Percentiles rank a stretch among this genome's conserved stretches.
These are phyloP conservation scores for Phytophthora hybrid DNA, from an alignment of 352 stramenopile genomes.

Conservation along the genomic window DNA sequence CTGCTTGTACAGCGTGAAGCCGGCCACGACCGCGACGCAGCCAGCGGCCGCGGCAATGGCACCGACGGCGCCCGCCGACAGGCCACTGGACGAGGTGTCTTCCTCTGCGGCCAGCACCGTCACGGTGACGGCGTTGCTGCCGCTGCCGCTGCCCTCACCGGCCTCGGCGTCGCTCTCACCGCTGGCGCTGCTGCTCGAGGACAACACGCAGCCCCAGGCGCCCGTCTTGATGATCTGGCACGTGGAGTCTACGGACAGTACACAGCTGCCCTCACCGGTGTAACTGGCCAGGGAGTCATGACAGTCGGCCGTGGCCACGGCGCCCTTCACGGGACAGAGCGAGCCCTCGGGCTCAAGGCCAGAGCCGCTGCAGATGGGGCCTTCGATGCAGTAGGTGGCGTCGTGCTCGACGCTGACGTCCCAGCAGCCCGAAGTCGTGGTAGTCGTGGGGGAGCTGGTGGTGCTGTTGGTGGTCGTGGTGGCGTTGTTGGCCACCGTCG, in stretches of 20 bases:
- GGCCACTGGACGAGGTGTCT: constrained; percentile 3
- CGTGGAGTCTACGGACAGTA: constrained; percentile 53
- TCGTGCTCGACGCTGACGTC: constrained; percentile 51
- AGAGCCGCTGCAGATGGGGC: constrained; percentile 50
- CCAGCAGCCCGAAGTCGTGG: constrained; percentile 34
- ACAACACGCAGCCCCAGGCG: constrained; percentile 67
- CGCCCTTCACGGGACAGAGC: constrained; percentile 49
- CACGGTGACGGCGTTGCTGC: constrained; percentile 14
- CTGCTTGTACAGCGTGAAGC: constrained; percentile 49
- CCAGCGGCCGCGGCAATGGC: constrained; percentile 36
- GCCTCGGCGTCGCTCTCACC: background rate
- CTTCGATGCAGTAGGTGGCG: constrained; percentile 60
- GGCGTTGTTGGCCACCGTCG: constrained; percentile 9
- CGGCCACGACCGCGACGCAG: constrained; percentile 37
- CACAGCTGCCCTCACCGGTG: constrained; percentile 46
- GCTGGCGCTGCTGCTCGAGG: constrained; percentile 16
- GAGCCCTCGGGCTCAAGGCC: constrained; percentile 36
- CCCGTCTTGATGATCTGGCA: constrained; percentile 72
- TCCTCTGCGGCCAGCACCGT: constrained; percentile 16
- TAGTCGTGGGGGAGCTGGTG: constrained; percentile 16
- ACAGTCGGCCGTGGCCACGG: constrained; percentile 58
- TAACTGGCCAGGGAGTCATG: constrained; percentile 63
- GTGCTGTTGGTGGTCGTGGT: too few species aligned
- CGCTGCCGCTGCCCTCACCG: constrained; percentile 10
- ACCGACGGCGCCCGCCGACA: constrained; percentile 23